Conservation (phyloP, 1,284 basidiomycete genomes). For the Tremellales sp. region DNA sequence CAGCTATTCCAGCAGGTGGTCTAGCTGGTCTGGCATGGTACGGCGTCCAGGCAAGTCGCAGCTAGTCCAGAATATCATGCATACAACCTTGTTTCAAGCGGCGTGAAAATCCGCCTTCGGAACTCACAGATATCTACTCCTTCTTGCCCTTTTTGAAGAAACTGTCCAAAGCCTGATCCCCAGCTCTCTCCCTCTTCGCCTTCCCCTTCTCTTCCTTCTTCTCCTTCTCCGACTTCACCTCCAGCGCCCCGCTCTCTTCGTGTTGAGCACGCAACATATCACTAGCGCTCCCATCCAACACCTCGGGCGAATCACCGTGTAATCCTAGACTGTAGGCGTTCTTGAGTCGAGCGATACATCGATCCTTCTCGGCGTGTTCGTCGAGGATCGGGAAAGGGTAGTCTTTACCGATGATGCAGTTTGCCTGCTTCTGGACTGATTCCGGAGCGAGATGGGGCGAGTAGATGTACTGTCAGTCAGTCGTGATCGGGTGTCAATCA, state of each 20-base stretch:
- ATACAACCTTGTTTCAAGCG: too few relatives aligned
- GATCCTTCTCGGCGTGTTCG: conserved; percentile 41
- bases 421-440: conserved; percentile 43
- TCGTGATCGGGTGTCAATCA: neutral
- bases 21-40: conserved; percentile 49
- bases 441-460: conserved; percentile 46
- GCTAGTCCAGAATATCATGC: neutral
- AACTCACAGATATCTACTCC: neutral
- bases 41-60: conserved; percentile 31
- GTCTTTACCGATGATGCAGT: conserved; percentile 48
- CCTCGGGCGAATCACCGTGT: conserved; percentile 35
- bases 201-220: conserved; percentile 17
- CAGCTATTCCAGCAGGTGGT: conserved; percentile 45
- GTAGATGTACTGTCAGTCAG: conserved; percentile 42
- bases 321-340: conserved; percentile 39
- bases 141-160: conserved; percentile 29
- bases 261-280: conserved; percentile 22
- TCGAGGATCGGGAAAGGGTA: conserved; percentile 49
- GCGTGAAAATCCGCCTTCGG: too few relatives aligned
- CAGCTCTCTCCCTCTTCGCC: conserved; percentile 20
- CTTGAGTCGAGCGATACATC: conserved; percentile 41
- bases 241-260: conserved; percentile 16
- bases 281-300: conserved; percentile 35
- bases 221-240: conserved; percentile 15
- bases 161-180: conserved; percentile 30